Percentiles rank a stretch among this genome's conserved stretches.
phyloP scores from a whole-genome alignment of 108 stramenopile genomes.

The Skeletonema marinoi region DNA sequence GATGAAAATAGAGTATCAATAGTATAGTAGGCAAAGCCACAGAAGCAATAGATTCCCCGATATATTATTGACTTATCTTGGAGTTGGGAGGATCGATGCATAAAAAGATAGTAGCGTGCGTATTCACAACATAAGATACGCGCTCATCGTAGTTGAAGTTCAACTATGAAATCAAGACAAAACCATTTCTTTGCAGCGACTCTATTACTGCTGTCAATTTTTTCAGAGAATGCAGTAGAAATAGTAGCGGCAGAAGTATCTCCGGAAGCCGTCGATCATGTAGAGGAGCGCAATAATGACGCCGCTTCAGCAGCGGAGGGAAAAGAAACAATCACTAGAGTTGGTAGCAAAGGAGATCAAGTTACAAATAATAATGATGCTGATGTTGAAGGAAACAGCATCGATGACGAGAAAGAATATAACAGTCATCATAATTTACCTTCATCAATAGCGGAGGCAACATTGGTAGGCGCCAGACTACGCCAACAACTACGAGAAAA shows the following conservation, averaged over 20 bases:
- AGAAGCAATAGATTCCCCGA: no score
- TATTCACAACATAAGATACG: no score
- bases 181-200: neutral
- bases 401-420: neutral
- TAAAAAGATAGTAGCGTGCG: no score
- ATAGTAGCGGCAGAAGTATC: neutral
- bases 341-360: neutral
- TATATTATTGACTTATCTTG: no score
- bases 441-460: slow-evolving; percentile 4
- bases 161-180: neutral
- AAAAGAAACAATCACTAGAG: neutral
- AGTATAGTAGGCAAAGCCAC: no score
- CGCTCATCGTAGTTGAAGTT: neutral
- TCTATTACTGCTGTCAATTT: neutral
- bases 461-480: slow-evolving; percentile 1
- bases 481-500: neutral
- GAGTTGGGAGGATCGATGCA: no score
- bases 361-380: neutral
- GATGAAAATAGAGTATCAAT: no score
- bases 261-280: neutral
- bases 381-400: neutral
- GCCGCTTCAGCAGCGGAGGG: neutral
- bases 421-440: neutral
- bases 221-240: neutral
- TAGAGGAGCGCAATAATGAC: neutral